These are phyloP conservation scores for Marasmius fiardii DNA, from an alignment of 1,284 basidiomycete genomes.

Conservation along the genomic window DNA sequence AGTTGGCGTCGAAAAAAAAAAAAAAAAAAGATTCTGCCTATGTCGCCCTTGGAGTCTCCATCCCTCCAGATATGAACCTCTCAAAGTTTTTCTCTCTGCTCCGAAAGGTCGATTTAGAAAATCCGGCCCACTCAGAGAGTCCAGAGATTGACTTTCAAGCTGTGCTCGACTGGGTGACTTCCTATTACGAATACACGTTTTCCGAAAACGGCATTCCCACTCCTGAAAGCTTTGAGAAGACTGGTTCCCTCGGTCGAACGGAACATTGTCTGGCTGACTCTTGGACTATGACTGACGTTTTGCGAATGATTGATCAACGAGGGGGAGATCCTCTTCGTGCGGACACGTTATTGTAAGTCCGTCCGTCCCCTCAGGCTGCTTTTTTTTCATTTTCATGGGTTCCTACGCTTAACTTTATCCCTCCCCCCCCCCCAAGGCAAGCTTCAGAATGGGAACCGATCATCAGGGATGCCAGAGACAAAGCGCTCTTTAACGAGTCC, in stretches of 20 bases:
- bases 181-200: not conserved
- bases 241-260: slow-evolving; percentile 10
- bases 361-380: not conserved
- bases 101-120: too few relatives aligned
- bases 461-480: slow-evolving; percentile 10
- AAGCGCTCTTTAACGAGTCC: slow-evolving; percentile 22
- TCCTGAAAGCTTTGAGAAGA: not conserved
- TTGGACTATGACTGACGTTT: slow-evolving; percentile 23
- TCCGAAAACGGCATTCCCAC: not conserved
- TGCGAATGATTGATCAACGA: slow-evolving; percentile 15
- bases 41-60: not conserved
- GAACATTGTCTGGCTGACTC: slow-evolving; percentile 16
- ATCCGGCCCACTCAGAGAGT: not conserved
- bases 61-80: not conserved
- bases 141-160: not conserved
- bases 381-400: not conserved
- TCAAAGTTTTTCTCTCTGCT: not conserved
- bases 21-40: not conserved
- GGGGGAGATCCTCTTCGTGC: slow-evolving; percentile 16
- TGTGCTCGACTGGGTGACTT: not conserved
- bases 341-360: slow-evolving; percentile 22
- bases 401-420: too few relatives aligned
- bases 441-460: slow-evolving; percentile 10
- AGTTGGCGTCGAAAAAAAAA: not conserved
- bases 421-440: not conserved